Percentiles rank a stretch among this genome's conserved stretches.
Evolutionary conservation across 2,329 filamentous ascomycete species (phyloP).

Genomic region (Sclerotinia borealis): DNA sequence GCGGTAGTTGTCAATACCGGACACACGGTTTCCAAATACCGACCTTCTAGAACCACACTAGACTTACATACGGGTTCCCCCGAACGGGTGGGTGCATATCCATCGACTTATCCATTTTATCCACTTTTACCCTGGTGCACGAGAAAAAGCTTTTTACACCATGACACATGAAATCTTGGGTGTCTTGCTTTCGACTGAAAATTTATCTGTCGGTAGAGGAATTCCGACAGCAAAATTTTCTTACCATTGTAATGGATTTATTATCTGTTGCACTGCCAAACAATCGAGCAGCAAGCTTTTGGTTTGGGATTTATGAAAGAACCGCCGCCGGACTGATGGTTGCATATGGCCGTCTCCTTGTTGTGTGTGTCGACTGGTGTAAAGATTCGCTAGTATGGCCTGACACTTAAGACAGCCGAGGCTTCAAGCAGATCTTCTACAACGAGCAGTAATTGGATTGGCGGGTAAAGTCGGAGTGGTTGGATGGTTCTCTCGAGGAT

Average conservation of each 20-base stretch:
- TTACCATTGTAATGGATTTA: neutral
- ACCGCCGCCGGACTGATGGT: neutral
- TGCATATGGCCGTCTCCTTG: neutral
- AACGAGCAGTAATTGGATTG: neutral
- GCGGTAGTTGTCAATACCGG: slow-evolving; percentile 1
- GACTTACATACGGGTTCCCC: neutral
- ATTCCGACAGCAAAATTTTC: neutral
- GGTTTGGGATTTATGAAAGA: neutral
- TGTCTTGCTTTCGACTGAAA: neutral
- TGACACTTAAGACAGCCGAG: neutral
- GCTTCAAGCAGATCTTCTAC: neutral
- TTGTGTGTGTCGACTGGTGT: neutral
- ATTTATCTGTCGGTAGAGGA: slow-evolving; percentile 6
- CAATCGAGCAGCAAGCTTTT: neutral
- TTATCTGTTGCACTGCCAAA: neutral
- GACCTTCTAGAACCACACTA: slow-evolving; percentile 8
- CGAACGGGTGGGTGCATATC: neutral
- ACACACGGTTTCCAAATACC: neutral
- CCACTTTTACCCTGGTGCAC: slow-evolving; percentile 6
- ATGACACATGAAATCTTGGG: slow-evolving; percentile 8
- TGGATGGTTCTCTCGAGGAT: neutral
- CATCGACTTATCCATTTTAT: neutral
- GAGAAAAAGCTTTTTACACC: neutral
- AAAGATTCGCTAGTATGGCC: neutral
- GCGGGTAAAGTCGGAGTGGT: slow-evolving; percentile 1